phyloP scores from a whole-genome alignment of 345 rosid species.

The Aegle marmelos region DNA sequence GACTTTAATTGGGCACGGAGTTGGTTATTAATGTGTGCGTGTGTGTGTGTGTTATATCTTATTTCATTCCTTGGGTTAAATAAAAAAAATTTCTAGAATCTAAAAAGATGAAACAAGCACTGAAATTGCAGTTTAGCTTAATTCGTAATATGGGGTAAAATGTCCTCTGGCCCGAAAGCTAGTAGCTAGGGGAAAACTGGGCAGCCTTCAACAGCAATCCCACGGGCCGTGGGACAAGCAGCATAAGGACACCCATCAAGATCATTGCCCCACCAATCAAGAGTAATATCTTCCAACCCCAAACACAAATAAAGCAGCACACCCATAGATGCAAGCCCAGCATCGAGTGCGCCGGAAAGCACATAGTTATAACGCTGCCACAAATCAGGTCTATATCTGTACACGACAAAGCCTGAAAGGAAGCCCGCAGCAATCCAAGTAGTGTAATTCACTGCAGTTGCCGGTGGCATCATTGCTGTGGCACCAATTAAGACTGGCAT shows the following conservation, averaged over 20 bases:
- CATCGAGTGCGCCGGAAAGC: slow-evolving; percentile 88
- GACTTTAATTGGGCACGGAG: too few relatives aligned
- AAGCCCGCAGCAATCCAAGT: slow-evolving; percentile 83
- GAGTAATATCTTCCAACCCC: slow-evolving; percentile 65
- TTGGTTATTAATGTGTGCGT: too few relatives aligned
- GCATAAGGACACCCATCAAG: slow-evolving; percentile 95
- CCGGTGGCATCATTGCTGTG: slow-evolving; percentile 88
- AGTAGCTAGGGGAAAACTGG: slow-evolving; percentile 44
- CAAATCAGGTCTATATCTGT: slow-evolving; percentile 65
- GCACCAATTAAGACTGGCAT: slow-evolving; percentile 92
- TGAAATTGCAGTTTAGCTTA: too few relatives aligned
- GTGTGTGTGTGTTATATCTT: too few relatives aligned
- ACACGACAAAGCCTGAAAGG: slow-evolving; percentile 78
- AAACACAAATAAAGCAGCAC: slow-evolving; percentile 77
- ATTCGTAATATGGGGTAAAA: too few relatives aligned
- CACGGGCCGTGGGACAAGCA: slow-evolving; percentile 74
- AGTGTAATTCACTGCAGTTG: slow-evolving; percentile 97
- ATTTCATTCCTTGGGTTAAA: too few relatives aligned
- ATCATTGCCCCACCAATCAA: slow-evolving; percentile 97
- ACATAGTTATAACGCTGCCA: slow-evolving; percentile 93
- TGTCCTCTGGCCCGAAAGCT: too few relatives aligned
- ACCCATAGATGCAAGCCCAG: slow-evolving; percentile 97
- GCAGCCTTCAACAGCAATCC: slow-evolving; percentile 69
- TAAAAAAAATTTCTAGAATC: too few relatives aligned
- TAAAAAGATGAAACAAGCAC: too few relatives aligned